Conservation (phyloP, 805 yeast genomes). For the Naumovozyma baii region DNA sequence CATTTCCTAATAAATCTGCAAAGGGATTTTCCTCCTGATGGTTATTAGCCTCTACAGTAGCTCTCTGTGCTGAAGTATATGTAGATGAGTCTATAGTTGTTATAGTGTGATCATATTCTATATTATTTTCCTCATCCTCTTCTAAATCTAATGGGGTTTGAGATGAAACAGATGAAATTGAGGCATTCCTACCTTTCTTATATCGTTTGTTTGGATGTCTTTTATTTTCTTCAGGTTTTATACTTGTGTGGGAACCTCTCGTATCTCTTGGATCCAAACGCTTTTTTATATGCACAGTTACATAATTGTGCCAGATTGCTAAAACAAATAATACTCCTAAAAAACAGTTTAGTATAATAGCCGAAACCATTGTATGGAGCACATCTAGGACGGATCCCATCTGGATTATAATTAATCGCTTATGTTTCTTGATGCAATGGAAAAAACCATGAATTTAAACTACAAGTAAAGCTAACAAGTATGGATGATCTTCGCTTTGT, state of each 20-base stretch:
- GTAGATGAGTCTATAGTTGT: conserved; percentile 7
- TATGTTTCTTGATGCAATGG: too few relatives aligned
- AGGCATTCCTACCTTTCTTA: conserved; percentile 5
- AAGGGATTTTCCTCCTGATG: conserved; percentile 20
- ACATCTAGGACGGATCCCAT: not conserved
- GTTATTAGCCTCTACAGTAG: not conserved
- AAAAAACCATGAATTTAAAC: too few relatives aligned
- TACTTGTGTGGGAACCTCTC: conserved; percentile 18
- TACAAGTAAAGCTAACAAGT: too few relatives aligned
- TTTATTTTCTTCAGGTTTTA: conserved; percentile 4
- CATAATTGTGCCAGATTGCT: conserved; percentile 26
- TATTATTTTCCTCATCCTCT: conserved; percentile 19
- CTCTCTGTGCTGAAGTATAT: not conserved
- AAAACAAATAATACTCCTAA: conserved; percentile 20
- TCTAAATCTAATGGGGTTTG: conserved; percentile 16
- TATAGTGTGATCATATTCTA: conserved; percentile 25
- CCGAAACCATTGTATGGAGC: conserved; percentile 1
- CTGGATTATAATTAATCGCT: not conserved
- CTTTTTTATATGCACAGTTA: conserved; percentile 18
- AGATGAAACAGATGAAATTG: conserved; percentile 14
- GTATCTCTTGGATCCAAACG: conserved; percentile 24
- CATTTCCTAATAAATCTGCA: conserved; percentile 17
- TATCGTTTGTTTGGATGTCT: conserved; percentile 2
- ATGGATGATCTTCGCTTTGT: too few relatives aligned
- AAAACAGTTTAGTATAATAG: conserved; percentile 8